These are phyloP conservation scores for Hyaloperonospora arabidopsidis DNA, from an alignment of 352 stramenopile genomes.

Conservation along the genomic window DNA sequence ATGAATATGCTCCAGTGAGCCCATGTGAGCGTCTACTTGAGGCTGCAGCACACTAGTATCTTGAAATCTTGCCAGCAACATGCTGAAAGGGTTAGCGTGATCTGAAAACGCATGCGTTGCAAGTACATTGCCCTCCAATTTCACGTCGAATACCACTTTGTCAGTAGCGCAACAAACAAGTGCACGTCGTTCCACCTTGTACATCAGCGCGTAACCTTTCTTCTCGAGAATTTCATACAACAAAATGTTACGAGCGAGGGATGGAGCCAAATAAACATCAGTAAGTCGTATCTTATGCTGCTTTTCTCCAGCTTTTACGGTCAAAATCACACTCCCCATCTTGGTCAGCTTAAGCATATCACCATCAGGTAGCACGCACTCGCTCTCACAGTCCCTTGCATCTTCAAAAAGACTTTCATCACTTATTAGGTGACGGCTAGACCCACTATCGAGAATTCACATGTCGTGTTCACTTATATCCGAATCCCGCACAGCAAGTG, in stretches of 20 bases:
- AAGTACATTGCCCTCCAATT: background rate
- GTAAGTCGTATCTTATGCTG: background rate
- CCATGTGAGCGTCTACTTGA: background rate
- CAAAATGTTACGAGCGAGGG: background rate
- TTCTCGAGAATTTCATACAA: background rate
- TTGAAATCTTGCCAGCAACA: background rate
- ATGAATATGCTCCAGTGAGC: constrained; percentile 7
- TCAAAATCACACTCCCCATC: background rate
- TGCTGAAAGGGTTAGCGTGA: background rate
- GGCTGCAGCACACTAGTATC: background rate
- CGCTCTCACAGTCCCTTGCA: no score
- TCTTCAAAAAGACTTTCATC: background rate
- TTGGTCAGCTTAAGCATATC: background rate
- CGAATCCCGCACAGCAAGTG: background rate
- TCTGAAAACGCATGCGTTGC: background rate
- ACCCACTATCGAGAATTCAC: constrained; percentile 9
- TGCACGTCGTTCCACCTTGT: background rate
- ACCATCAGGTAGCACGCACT: background rate
- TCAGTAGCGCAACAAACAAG: background rate
- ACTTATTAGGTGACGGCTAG: constrained; percentile 7
- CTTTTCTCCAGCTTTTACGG: background rate
- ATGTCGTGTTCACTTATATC: background rate
- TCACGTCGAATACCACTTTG: background rate
- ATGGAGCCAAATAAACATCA: background rate
- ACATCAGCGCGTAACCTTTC: background rate